Evolutionary conservation across 202 grass and related monocot species (phyloP).

Genomic region (Dendrocalamus latiflorus): DNA sequence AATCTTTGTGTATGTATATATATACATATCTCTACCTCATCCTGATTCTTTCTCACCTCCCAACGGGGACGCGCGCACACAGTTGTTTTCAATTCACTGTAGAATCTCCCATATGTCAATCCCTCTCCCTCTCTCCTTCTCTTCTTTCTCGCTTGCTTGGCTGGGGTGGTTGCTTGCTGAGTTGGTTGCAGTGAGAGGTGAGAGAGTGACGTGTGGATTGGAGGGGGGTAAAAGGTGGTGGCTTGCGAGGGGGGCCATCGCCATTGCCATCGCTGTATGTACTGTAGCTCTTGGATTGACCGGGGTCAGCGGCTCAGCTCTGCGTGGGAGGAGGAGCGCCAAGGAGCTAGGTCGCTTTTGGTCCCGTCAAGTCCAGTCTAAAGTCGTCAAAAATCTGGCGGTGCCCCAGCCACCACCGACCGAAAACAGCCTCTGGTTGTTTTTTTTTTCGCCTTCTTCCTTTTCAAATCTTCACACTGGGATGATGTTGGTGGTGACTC

Average conservation of each 20-base stretch:
- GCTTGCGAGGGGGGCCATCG: slow-evolving; percentile 31
- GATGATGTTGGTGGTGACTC: background rate
- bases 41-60: background rate
- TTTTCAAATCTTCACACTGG: slow-evolving; percentile 13
- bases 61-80: background rate
- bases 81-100: background rate
- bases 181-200: background rate
- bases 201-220: background rate
- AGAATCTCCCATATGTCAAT: slow-evolving; percentile 17
- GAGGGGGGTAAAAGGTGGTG: slow-evolving; percentile 2
- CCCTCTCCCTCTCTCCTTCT: background rate
- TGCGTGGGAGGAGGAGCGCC: background rate
- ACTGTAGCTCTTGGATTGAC: slow-evolving; percentile 21
- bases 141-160: background rate
- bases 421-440: background rate
- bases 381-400: background rate
- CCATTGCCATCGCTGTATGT: background rate
- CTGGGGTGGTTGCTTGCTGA: background rate
- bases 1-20: background rate
- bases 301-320: background rate
- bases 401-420: background rate
- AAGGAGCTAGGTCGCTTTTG: background rate
- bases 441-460: background rate
- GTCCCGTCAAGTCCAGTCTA: background rate
- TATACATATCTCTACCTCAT: background rate